Evolutionary conservation across 2,329 filamentous ascomycete species (phyloP).

Genomic region (Curvularia sp.): DNA sequence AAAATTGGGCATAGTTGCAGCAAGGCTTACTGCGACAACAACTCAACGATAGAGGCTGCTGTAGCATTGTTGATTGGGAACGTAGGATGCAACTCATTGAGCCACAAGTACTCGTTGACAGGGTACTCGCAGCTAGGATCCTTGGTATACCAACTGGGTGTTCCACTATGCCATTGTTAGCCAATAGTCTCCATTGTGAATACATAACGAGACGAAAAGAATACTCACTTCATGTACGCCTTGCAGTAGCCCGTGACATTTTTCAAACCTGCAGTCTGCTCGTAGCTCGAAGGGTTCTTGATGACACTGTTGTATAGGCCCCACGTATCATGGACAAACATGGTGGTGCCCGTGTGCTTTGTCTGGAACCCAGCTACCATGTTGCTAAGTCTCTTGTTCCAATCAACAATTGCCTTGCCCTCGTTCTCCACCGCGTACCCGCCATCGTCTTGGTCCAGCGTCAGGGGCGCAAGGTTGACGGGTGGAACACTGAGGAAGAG

Average conservation of each 20-base stretch:
- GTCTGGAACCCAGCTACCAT: constrained; percentile 54
- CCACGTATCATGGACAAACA: constrained; percentile 63
- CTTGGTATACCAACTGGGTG: constrained; percentile 50
- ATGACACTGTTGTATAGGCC: constrained; percentile 61
- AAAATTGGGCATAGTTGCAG: not conserved
- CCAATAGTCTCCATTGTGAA: not conserved
- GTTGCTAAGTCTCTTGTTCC: constrained; percentile 57
- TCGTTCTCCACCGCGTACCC: constrained; percentile 41
- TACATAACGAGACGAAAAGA: not conserved
- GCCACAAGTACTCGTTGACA: constrained; percentile 70
- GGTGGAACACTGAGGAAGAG: constrained; percentile 57
- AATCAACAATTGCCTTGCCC: constrained; percentile 58
- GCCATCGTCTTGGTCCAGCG: constrained; percentile 49
- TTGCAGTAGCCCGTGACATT: constrained; percentile 65
- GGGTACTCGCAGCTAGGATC: constrained; percentile 59
- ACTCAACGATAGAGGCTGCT: constrained; percentile 53
- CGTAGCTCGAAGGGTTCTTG: constrained; percentile 59
- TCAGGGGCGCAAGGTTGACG: constrained; percentile 62
- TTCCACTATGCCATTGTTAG: constrained; percentile 40
- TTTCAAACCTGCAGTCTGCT: constrained; percentile 61
- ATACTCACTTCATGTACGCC: constrained; percentile 59
- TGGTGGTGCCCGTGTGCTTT: constrained; percentile 48
- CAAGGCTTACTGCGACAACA: constrained; percentile 21
- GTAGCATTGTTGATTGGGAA: constrained; percentile 68
- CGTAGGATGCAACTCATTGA: constrained; percentile 70